These are phyloP conservation scores for Citrus mangshanensis DNA, from an alignment of 345 rosid species.

Conservation along the genomic window DNA sequence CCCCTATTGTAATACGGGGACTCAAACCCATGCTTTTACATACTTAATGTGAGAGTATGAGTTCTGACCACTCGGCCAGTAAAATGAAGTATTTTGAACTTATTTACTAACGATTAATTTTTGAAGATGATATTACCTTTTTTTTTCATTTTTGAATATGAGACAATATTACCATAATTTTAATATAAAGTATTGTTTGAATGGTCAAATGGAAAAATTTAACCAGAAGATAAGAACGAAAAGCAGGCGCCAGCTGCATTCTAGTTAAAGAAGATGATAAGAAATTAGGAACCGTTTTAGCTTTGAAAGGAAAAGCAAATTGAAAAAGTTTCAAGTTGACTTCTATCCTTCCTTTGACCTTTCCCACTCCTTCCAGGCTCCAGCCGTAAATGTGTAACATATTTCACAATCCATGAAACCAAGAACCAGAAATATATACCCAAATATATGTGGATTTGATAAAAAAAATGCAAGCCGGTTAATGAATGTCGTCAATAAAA, in stretches of 20 bases:
- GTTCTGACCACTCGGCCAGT: fast-evolving
- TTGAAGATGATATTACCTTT: too few relatives aligned
- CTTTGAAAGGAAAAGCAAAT: neutral
- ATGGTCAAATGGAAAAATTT: neutral
- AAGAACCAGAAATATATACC: too few relatives aligned
- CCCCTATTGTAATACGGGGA: too few relatives aligned
- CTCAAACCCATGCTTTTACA: too few relatives aligned
- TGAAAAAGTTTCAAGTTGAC: conserved; percentile 2
- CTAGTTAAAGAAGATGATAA: neutral
- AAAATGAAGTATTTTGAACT: too few relatives aligned
- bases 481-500: neutral
- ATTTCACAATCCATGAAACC: neutral
- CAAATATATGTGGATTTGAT: neutral
- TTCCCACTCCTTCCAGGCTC: neutral
- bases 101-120: too few relatives aligned
- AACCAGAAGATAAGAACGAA: neutral
- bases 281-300: neutral
- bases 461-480: neutral
- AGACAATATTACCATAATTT: too few relatives aligned
- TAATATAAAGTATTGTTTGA: neutral
- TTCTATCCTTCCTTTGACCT: neutral
- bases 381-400: too few relatives aligned
- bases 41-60: too few relatives aligned
- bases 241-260: neutral
- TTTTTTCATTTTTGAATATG: too few relatives aligned